Evolutionary conservation across 345 rosid species (phyloP), one percentile per base, ranked within the genome.

Genomic region (Luvunga scandens): DNA sequence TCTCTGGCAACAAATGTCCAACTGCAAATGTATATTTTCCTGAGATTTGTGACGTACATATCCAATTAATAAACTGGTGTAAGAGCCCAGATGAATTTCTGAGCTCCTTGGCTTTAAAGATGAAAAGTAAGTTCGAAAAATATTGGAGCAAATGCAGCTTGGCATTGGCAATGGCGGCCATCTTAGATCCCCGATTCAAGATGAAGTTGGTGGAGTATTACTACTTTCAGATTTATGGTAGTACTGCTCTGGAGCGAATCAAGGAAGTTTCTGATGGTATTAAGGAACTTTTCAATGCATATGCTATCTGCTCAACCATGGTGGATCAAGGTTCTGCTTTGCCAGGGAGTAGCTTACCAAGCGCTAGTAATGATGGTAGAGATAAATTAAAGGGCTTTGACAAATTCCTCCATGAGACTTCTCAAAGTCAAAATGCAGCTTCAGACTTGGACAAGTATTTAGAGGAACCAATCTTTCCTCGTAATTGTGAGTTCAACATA

Each of bases 151-250:
- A 92, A 80, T 93, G 98, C 86, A 90, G 93, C 85, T 84, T 93
- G 83, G 90, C 92, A 77, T 86, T 93, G 85, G 98, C 98, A 68
- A 82, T 92, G 38, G 95, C 98, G 18, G 98, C 96, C 24, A 92
- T 93, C 76, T 87, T 95, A 79, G 99, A 95, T 87, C 98, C 99
- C 2, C 87, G 98, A 81, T 95, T 90, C 83, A 95, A 95, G 88
- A 88, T 93, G 94, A 93, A 93, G 86, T 71, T 93, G 85, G 98
- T 95, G 76, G 99, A 95, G 82, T 93, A 93, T 81, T 95, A 91
- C 80, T 95, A 92, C 83, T 91, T 94, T 33, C 94, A 95, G 85
- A 95, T 93, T 66, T 93, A 95, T 80, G 99, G 98, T 30, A 95
- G 96, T 77, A 91, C 94, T 22, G 93, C 97, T 75, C 84, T 89